These are phyloP conservation scores for Sporisorium sorghi DNA, from an alignment of 1,284 basidiomycete species.

Conservation along the genomic window DNA sequence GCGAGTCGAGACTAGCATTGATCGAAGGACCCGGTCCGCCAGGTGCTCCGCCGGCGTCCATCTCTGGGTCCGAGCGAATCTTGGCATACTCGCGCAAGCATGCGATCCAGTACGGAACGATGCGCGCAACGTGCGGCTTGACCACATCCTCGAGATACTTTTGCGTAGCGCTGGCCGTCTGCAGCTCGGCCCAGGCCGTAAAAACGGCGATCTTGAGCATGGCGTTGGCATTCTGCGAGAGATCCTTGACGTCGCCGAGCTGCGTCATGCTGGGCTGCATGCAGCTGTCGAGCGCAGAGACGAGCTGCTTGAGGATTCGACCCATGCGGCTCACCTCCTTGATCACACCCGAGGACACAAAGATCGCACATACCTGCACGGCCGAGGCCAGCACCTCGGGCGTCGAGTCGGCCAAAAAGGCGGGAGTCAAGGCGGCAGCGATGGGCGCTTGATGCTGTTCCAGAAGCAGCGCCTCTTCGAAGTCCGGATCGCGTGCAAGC, in stretches of 20 bases:
- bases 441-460: conserved; percentile 99
- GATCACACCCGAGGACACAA: conserved; percentile 94
- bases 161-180: conserved; percentile 81
- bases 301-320: conserved; percentile 86
- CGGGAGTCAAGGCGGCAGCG: conserved; percentile 96
- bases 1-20: conserved; percentile 75
- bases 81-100: conserved; percentile 90
- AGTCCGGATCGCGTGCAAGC: conserved; percentile 88
- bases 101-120: conserved; percentile 88
- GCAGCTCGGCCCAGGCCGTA: conserved; percentile 94
- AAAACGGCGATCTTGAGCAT: conserved; percentile 94
- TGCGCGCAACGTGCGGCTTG: conserved; percentile 79
- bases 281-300: conserved; percentile 77
- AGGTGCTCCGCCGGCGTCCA: conserved; percentile 62
- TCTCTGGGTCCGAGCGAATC: conserved; percentile 83
- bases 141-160: conserved; percentile 84
- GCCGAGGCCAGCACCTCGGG: conserved; percentile 94
- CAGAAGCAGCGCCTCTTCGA: conserved; percentile 87
- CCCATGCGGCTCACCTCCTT: conserved; percentile 91
- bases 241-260: conserved; percentile 85
- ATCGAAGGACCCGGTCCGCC: conserved; percentile 71
- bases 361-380: conserved; percentile 92
- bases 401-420: conserved; percentile 92
- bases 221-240: conserved; percentile 91
- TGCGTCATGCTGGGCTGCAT: conserved; percentile 84